These are phyloP conservation scores for Solanum peruvianum DNA, from an alignment of 257 asterid genomes.

Conservation along the genomic window DNA sequence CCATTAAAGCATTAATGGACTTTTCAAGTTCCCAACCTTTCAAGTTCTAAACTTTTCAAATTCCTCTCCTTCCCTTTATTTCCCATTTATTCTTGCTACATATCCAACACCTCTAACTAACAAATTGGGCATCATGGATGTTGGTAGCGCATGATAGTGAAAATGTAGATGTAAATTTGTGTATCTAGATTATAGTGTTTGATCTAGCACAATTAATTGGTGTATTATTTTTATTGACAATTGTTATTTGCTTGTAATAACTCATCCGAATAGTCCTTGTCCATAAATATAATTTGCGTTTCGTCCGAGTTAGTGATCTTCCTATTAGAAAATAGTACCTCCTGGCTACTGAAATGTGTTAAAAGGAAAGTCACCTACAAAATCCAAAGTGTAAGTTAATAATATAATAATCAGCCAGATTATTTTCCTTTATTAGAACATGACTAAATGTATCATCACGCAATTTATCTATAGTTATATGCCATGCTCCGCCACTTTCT, in stretches of 20 bases:
- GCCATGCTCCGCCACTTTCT: no score
- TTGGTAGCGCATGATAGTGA: not conserved
- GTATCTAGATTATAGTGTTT: not conserved
- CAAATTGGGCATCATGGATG: not conserved
- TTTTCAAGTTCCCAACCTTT: no score
- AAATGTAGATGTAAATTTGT: not conserved
- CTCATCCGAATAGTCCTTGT: not conserved
- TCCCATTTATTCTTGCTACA: no score
- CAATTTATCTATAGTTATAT: not conserved
- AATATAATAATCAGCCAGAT: not conserved
- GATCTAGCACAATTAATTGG: not conserved
- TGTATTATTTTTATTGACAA: not conserved
- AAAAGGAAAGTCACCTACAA: not conserved
- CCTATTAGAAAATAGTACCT: not conserved
- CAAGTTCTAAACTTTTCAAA: no score
- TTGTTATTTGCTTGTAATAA: not conserved
- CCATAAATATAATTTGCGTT: not conserved
- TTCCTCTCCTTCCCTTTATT: no score
- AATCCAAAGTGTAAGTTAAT: not conserved
- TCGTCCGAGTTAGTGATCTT: not conserved
- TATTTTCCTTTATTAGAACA: not conserved
- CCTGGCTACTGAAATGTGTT: not conserved
- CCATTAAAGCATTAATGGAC: no score
- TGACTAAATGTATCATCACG: not conserved
- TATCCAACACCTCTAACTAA: not conserved